Base-by-base conservation (phyloP, 495 filamentous ascomycete species). In the Haplographium delicatum region DNA sequence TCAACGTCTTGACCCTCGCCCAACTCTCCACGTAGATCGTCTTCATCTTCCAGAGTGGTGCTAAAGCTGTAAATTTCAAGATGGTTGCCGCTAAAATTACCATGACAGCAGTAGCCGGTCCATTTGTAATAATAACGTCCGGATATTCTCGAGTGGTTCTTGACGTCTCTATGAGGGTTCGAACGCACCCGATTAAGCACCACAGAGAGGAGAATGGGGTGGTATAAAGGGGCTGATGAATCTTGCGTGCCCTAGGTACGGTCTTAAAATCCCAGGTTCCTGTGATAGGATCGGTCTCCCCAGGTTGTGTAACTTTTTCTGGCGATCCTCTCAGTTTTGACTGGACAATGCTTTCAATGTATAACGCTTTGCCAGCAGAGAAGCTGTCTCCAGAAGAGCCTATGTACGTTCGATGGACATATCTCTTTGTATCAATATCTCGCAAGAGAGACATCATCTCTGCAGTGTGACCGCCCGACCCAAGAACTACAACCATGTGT, bases 381-480 rank as follows among this genome's bases (percentile, higher is more conserved):
- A 93, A 81, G 25, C 60, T 66, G 68, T 98, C 93, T 4, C 86
- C 91, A 1, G 73, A 76, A 44, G 80, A 85, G 37, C 94, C 73
- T 11, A 96, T 70, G 65, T 95, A 98, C 46, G 86, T 91, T 16
- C 93, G 80, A 60, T 86, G 82, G 4, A 70, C 75, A 61, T 78
- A 83, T 48, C 62, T 42, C 26, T 59, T 63, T 2, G 65, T 58
- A 18, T 66, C 48, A 33, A 76, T 65, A 13, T 69, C 65, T 20
- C 74, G 64, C 20, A 97, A 73, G 67, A 94, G 83, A 51, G 83
- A 79, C 37, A 96, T 70, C 87, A 97, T 94, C 71, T 98, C 93
- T 10, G 88, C 80, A 1, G 91, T 96, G 70, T 98, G 93, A 4
- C 93, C 93, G 49, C 93, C 93, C 23, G 86, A 91, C 31, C 93